These are phyloP conservation scores for Cercospora nicotianae DNA, from an alignment of 2,329 filamentous ascomycete species.

Conservation along the genomic window DNA sequence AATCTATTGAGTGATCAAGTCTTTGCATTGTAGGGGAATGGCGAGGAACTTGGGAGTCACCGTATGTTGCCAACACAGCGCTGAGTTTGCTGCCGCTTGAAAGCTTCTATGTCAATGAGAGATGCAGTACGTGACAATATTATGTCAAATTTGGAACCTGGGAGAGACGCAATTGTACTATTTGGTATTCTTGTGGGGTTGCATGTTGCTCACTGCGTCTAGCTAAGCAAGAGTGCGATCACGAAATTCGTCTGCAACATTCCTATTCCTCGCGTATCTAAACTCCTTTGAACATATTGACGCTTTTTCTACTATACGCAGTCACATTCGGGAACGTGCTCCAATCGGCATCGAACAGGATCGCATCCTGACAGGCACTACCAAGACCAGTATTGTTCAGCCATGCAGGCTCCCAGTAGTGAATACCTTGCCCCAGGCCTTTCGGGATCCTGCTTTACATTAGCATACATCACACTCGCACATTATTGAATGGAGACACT, in stretches of 20 bases:
- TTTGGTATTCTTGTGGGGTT: too few species aligned
- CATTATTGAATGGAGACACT: neutral
- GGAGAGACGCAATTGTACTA: too few species aligned
- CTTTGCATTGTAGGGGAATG: too few species aligned
- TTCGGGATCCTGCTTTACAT: conserved; percentile 25
- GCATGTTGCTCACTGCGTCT: too few species aligned
- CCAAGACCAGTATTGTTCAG: conserved; percentile 38
- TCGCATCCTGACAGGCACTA: conserved; percentile 33
- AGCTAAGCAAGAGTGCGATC: too few species aligned
- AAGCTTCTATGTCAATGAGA: too few species aligned
- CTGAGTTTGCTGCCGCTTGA: too few species aligned
- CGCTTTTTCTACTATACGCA: conserved; percentile 30
- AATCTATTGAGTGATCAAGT: too few species aligned
- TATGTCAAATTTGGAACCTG: too few species aligned
- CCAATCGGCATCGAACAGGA: conserved; percentile 36
- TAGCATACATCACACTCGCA: neutral
- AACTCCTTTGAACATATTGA: conserved; percentile 31
- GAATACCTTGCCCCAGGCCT: conserved; percentile 36
- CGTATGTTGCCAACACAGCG: too few species aligned
- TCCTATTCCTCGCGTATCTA: neutral
- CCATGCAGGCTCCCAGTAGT: conserved; percentile 39
- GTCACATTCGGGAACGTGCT: conserved; percentile 33
- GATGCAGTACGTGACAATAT: too few species aligned
- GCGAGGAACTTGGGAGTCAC: too few species aligned
- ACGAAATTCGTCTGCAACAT: neutral